phyloP scores from a whole-genome alignment of 805 yeast species.

The Saturnispora besseyi region DNA sequence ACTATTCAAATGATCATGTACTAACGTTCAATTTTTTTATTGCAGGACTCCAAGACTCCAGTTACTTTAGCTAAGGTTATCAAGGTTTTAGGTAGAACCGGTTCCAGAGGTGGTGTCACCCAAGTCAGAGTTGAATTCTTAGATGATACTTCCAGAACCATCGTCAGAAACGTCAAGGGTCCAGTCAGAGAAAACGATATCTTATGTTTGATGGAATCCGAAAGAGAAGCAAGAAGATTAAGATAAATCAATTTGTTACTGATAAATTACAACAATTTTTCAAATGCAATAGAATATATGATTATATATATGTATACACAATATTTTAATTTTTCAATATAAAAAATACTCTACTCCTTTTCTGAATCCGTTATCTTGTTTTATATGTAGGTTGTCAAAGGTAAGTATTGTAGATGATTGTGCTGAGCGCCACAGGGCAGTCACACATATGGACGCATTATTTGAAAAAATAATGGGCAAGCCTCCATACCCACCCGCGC shows the following conservation, averaged over 20 bases:
- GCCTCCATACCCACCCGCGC: not conserved
- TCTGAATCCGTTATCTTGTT: not conserved
- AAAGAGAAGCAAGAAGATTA: slow-evolving; percentile 98
- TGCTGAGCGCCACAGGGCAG: not conserved
- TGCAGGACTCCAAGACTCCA: slow-evolving; percentile 65
- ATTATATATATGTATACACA: not conserved
- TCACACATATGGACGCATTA: not conserved
- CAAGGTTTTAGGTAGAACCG: slow-evolving; percentile 99
- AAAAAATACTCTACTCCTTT: not conserved
- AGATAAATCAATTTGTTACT: slow-evolving; percentile 38
- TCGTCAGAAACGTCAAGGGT: slow-evolving; percentile 95
- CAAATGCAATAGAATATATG: not conserved
- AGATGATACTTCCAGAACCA: slow-evolving; percentile 91
- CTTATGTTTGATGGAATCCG: slow-evolving; percentile 98
- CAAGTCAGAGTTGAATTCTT: slow-evolving; percentile 96
- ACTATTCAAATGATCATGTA: not conserved
- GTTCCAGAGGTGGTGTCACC: slow-evolving; percentile 99
- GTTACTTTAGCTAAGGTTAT: slow-evolving; percentile 99
- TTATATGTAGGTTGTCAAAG: not conserved
- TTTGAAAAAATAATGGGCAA: too few relatives aligned
- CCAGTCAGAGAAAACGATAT: slow-evolving; percentile 98
- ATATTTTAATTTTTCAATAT: not conserved
- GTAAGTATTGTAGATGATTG: not conserved
- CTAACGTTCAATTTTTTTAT: slow-evolving; percentile 4
- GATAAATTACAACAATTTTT: not conserved